phyloP scores from a whole-genome alignment of 1,284 basidiomycete species.

The Tylopilus sp. region DNA sequence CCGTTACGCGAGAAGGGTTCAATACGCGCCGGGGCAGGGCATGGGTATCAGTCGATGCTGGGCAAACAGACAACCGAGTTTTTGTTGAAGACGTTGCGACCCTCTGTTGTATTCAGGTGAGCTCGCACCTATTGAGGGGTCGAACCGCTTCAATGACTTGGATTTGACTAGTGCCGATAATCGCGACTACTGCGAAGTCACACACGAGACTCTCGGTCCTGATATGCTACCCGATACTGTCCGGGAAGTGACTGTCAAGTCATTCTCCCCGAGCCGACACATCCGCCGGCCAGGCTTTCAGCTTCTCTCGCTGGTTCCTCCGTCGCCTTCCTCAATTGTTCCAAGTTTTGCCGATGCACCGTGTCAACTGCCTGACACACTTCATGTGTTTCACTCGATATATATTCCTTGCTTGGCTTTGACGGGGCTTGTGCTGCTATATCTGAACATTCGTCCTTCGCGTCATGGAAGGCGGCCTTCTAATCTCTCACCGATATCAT shows the following conservation, averaged over 20 bases:
- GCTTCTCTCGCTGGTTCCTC: slow-evolving; percentile 77
- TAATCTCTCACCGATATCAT: slow-evolving; percentile 31
- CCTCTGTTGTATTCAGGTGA: slow-evolving; percentile 79
- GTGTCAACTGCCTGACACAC: slow-evolving; percentile 80
- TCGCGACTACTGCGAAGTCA: slow-evolving; percentile 88
- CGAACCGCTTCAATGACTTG: slow-evolving; percentile 10
- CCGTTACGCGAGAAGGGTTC: slow-evolving; percentile 77
- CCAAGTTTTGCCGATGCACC: slow-evolving; percentile 55
- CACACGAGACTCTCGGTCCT: slow-evolving; percentile 54
- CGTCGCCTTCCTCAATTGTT: slow-evolving; percentile 25
- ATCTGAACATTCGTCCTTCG: slow-evolving; percentile 39
- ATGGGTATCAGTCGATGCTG: slow-evolving; percentile 86
- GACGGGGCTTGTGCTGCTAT: slow-evolving; percentile 39
- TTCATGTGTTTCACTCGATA: slow-evolving; percentile 67
- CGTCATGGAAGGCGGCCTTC: slow-evolving; percentile 27
- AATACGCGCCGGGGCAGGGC: slow-evolving; percentile 81
- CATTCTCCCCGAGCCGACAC: slow-evolving; percentile 83
- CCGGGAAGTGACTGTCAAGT: slow-evolving; percentile 83
- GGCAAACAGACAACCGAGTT: slow-evolving; percentile 82
- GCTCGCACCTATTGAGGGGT: slow-evolving; percentile 23
- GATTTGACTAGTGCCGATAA: slow-evolving; percentile 88
- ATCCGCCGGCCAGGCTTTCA: slow-evolving; percentile 87
- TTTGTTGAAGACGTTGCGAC: slow-evolving; percentile 73
- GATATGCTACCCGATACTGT: slow-evolving; percentile 43
- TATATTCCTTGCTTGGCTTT: slow-evolving; percentile 55